These are phyloP conservation scores for Talaromyces sp. DNA, from an alignment of 2,329 filamentous ascomycete genomes.

Conservation along the genomic window DNA sequence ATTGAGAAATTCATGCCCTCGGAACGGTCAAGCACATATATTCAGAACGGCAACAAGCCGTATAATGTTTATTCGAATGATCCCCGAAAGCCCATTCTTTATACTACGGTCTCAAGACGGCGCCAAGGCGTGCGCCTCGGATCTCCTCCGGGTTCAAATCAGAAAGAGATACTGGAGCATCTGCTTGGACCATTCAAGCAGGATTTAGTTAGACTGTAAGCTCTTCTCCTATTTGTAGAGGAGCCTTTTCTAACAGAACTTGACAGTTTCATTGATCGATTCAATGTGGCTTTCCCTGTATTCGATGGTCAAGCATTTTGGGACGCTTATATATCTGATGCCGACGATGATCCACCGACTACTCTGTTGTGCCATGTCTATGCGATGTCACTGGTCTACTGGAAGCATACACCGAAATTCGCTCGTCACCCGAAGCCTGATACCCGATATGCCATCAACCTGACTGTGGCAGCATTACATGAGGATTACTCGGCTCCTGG, in stretches of 20 bases:
- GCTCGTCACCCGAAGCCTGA: constrained; percentile 50
- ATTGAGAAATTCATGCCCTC: constrained; percentile 55
- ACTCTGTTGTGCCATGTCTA: constrained; percentile 55
- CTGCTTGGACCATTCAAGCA: constrained; percentile 52
- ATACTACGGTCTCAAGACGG: constrained; percentile 47
- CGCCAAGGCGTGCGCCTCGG: constrained; percentile 45
- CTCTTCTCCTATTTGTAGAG: constrained; percentile 19
- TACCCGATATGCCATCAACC: constrained; percentile 57
- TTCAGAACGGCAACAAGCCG: constrained; percentile 39
- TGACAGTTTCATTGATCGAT: constrained; percentile 50
- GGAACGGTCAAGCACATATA: constrained; percentile 34
- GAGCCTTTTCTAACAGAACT: constrained; percentile 1
- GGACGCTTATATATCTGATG: constrained; percentile 43
- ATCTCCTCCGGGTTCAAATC: constrained; percentile 43
- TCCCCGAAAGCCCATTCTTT: constrained; percentile 43
- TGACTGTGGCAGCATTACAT: constrained; percentile 56
- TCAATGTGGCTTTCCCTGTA: constrained; percentile 58
- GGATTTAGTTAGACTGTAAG: constrained; percentile 50
- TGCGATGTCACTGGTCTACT: constrained; percentile 55
- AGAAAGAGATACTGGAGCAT: constrained; percentile 54
- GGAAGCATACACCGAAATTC: constrained; percentile 47
- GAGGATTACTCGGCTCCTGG: constrained; percentile 57
- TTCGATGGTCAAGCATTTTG: constrained; percentile 54
- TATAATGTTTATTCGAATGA: constrained; percentile 50
- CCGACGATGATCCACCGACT: constrained; percentile 49